Evolutionary conservation across 2,329 filamentous ascomycete genomes (phyloP).

Genomic region (Phoma herbarum): DNA sequence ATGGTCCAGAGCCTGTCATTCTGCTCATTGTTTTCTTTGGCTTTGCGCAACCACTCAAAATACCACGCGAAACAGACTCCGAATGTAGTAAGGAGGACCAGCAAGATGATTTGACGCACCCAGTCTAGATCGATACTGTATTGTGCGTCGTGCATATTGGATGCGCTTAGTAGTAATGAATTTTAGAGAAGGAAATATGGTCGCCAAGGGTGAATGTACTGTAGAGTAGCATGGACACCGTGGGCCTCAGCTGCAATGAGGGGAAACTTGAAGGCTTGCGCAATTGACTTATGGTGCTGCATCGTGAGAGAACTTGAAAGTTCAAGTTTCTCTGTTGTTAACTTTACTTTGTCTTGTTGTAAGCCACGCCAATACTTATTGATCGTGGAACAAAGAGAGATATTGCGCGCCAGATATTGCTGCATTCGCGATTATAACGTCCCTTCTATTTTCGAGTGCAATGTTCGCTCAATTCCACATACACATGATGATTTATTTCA

Average conservation of each 20-base stretch:
- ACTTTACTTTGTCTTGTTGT: background rate
- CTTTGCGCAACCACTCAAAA: conserved; percentile 2
- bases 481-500: background rate
- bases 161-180: background rate
- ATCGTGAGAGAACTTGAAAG: background rate
- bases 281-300: background rate
- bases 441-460: background rate
- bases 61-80: background rate
- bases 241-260: background rate
- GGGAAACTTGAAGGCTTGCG: background rate
- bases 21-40: background rate
- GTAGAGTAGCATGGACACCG: background rate
- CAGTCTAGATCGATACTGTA: background rate
- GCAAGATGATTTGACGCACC: background rate
- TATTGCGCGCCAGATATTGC: no score
- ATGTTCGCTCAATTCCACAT: background rate
- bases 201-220: background rate
- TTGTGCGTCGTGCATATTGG: background rate
- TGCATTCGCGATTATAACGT: background rate
- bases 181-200: background rate
- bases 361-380: background rate
- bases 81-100: background rate
- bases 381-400: background rate
- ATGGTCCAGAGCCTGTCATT: background rate
- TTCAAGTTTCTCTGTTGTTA: background rate